Base-by-base conservation (phyloP, 2,329 filamentous ascomycete species). In the Davidsoniella neocaledoniae region DNA sequence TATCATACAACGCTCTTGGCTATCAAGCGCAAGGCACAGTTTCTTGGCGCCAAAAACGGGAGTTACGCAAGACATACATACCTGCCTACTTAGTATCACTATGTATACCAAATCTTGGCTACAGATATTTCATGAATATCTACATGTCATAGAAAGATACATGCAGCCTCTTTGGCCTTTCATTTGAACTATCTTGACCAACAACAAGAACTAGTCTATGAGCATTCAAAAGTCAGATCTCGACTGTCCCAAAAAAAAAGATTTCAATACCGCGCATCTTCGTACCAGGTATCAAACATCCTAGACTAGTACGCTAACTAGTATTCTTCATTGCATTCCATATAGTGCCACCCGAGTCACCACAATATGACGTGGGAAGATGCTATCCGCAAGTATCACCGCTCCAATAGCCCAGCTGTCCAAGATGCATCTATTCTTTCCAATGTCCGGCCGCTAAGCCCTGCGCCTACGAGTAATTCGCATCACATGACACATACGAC, bases 351-450 rank as follows among this genome's bases (percentile, higher is more conserved):
- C 56, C 74, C 74, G 12, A 72, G 68, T 55, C 74, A 78, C 58
- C 74, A 76, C 55, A 71, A 71, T 55, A 72, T 76, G 72, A 75
- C 71, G 9, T 78, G 74, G 73, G 73, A 76, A 58, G 73, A 77
- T 54, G 70, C 74, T 14, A 65, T 71, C 43, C 65, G 63, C 57
- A 76, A 75, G 56, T 77, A 74, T 50, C 63, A 67, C 60, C 67
- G 69, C 51, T 68, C 70, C 39, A 67, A 71, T 50, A 76, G 72
- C 55, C 71, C 73, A 29, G 63, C 61, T 25, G 63, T 72, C 43
- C 70, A 70, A 52, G 71, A 74, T 21, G 68, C 73, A 42, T 65
- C 67, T 26, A 66, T 63, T 17, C 54, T 64, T 16, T 59, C 66
- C 33, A 60, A 62, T 46, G 68, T 63, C 51, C 64, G 66, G 33